Evolutionary conservation across 108 stramenopile species (phyloP).

Genomic region (Cyclotella atomus): DNA sequence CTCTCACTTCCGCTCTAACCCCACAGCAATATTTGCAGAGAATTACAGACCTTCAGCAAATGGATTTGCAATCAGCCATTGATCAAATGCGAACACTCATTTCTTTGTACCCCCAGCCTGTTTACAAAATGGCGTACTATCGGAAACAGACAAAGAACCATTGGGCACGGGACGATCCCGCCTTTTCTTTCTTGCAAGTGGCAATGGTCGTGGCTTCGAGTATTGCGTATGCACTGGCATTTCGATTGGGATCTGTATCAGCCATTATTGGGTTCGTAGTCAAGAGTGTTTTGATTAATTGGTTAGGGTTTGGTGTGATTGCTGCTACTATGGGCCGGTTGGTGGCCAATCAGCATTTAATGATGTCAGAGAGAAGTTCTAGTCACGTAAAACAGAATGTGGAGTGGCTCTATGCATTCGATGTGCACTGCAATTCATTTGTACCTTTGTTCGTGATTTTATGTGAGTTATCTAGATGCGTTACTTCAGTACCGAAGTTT

Average conservation of each 20-base stretch:
- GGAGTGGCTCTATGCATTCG: constrained; percentile 98
- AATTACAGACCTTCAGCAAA: constrained; percentile 77
- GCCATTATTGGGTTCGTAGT: constrained; percentile 53
- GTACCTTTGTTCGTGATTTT: constrained; percentile 92
- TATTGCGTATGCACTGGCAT: constrained; percentile 81
- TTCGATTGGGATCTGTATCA: constrained; percentile 67
- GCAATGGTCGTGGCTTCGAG: constrained; percentile 80
- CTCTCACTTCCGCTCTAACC: constrained; percentile 27
- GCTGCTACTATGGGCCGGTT: constrained; percentile 71
- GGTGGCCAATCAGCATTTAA: constrained; percentile 82
- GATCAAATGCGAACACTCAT: constrained; percentile 91
- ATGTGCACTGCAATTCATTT: constrained; percentile 98
- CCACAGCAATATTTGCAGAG: constrained; percentile 66
- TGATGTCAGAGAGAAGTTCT: constrained; percentile 51
- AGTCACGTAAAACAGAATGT: constrained; percentile 93
- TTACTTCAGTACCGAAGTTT: too few species aligned
- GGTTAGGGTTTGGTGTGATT: constrained; percentile 69
- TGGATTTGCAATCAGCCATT: constrained; percentile 87
- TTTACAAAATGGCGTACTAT: constrained; percentile 91
- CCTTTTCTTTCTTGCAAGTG: constrained; percentile 91
- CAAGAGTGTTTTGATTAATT: constrained; percentile 50
- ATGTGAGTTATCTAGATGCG: constrained; percentile 68
- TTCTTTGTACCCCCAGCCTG: constrained; percentile 66
- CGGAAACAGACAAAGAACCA: constrained; percentile 96
- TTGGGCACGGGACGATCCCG: constrained; percentile 99